A percentile compares a stretch with the other conserved stretches of the same genome.
phyloP scores from a whole-genome alignment of 371 early-diverging fungal genomes.

The Chytridium lagenaria region DNA sequence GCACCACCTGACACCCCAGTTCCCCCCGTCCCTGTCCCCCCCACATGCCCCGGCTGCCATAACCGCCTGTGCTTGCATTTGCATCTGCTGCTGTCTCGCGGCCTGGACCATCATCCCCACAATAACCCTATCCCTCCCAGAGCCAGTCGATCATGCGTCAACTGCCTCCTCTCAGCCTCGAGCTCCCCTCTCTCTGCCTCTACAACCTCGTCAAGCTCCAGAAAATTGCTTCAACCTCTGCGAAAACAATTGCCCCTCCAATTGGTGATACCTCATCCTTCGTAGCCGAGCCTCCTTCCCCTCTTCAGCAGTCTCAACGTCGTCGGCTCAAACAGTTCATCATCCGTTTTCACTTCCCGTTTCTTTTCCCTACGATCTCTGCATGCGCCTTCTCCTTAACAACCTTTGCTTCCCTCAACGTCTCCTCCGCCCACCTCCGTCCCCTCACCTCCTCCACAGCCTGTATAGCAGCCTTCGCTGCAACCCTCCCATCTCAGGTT shows the following conservation, averaged over 20 bases:
- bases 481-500: conserved; percentile 91
- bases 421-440: conserved; percentile 9
- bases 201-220: conserved; percentile 84
- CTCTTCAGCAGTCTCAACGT: conserved; percentile 65
- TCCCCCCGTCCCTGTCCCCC: too few species aligned
- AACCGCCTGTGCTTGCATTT: too few species aligned
- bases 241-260: conserved; percentile 86
- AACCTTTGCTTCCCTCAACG: conserved; percentile 40
- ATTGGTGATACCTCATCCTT: conserved; percentile 80
- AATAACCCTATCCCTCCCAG: conserved; percentile 22
- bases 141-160: conserved; percentile 77
- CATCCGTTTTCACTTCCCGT: conserved; percentile 53
- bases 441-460: conserved; percentile 44
- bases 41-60: too few species aligned
- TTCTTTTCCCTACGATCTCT: conserved; percentile 30
- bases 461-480: conserved; percentile 64
- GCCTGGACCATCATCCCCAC: conserved; percentile 1
- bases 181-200: conserved; percentile 84
- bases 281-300: conserved; percentile 81
- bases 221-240: conserved; percentile 90
- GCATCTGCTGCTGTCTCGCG: not conserved
- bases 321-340: conserved; percentile 65
- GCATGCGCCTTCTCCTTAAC: conserved; percentile 18
- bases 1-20: too few species aligned
- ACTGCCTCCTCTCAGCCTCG: conserved; percentile 78